Evolutionary conservation across 345 rosid genomes (phyloP), one percentile per base, ranked within the genome.

Genomic region (Camelina neglecta): DNA sequence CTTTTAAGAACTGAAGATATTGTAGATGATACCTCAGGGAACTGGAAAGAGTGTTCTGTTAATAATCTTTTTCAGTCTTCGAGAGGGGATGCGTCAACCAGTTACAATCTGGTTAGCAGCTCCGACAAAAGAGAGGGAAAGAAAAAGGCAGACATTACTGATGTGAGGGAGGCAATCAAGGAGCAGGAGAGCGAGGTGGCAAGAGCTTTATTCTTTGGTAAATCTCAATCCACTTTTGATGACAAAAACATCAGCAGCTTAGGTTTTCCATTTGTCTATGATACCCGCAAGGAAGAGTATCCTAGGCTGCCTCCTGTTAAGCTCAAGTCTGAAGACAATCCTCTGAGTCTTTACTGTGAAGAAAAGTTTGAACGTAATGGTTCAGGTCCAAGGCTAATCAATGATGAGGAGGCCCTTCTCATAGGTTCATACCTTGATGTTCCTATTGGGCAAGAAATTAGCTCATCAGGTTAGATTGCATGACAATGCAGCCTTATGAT

Each of bases 231-330:
- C 56, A 82, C 55, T 65, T 75, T 81, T 59, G 96, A 86, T 38
- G 87, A 80, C 69, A 91, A 81, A 75, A 82, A 58, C 55, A 73
- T 75, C n/a, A 77, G 81, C 55, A 73, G 78, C 72, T 65, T 85
- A 42, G 84, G 85, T 58, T 87, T 85, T 71, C 81, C 97, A 15
- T 84, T 81, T 81, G 73, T 77, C 55, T 75, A 84, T 77, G 94
- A 85, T 81, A 80, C 82, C 70, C 72, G 87, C 33, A 93, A 84
- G 53, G 53, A 48, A 81, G 98, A 93, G 77, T 84, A 83, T 42
- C 99, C 99, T 53, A 85, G 96, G 84, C 85, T 96, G 79, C 94
- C 99, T 66, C 99, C 98, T 2, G 99, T 96, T 74, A 96, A 85
- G 81, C 93, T 96, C 57, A 96, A 93, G 81, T 93, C 96, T 7